Evolutionary conservation across 2,329 filamentous ascomycete species (phyloP).

Genomic region (Trichoderma sp.): DNA sequence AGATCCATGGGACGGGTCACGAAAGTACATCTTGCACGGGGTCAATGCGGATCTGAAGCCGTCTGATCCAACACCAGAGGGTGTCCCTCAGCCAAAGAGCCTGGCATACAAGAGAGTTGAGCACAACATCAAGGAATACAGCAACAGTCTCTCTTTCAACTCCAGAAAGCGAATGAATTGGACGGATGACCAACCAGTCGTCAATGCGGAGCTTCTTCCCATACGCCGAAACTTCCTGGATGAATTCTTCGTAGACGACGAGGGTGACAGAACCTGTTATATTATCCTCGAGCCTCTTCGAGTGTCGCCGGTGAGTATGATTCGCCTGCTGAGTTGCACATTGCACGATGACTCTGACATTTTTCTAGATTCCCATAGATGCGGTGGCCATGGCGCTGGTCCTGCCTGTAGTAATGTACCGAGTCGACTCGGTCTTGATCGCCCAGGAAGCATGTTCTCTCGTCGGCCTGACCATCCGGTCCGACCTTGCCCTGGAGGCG

Average conservation of each 20-base stretch:
- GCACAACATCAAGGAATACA: slow-evolving; percentile 78
- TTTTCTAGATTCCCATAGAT: slow-evolving; percentile 62
- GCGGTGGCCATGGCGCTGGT: slow-evolving; percentile 73
- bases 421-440: slow-evolving; percentile 80
- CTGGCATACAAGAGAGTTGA: slow-evolving; percentile 45
- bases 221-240: slow-evolving; percentile 85
- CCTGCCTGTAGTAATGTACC: slow-evolving; percentile 82
- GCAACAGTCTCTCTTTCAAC: slow-evolving; percentile 72
- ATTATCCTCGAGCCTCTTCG: slow-evolving; percentile 76
- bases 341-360: fast-evolving
- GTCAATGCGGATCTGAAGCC: slow-evolving; percentile 62
- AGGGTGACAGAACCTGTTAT: slow-evolving; percentile 55
- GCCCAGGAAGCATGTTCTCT: slow-evolving; percentile 71
- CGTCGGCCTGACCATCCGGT: slow-evolving; percentile 65
- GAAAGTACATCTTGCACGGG: slow-evolving; percentile 59
- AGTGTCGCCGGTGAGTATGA: slow-evolving; percentile 69
- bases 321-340: no score
- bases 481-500: slow-evolving; percentile 78
- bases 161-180: slow-evolving; percentile 55
- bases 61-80: slow-evolving; percentile 64
- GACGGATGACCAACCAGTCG: slow-evolving; percentile 74
- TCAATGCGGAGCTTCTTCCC: slow-evolving; percentile 72
- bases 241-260: slow-evolving; percentile 58
- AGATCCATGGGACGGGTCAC: slow-evolving; percentile 64
- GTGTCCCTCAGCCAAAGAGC: slow-evolving; percentile 53